Base-by-base conservation (phyloP, 2,329 filamentous ascomycete species). In the Mycogone perniciosa region DNA sequence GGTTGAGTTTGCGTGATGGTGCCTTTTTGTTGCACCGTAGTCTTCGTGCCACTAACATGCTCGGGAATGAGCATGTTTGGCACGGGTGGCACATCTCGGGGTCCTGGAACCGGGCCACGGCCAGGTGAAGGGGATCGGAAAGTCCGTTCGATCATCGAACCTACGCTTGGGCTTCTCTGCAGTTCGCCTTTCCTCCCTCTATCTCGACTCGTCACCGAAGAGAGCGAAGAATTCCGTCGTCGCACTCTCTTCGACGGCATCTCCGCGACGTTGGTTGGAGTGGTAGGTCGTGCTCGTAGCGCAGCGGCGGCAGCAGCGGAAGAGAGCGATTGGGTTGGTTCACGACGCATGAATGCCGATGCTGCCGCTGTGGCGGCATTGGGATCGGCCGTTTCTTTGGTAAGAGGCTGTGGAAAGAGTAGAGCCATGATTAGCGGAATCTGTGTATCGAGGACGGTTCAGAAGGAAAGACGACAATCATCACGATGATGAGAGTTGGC, bases 121-220 rank as follows among this genome's bases (percentile, higher is more conserved):
- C 54, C 67, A 26, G 62, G 88, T 4, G 85, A 95, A 4, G 84
- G 82, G 9, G 86, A 86, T 58, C 91, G 83, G 67, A 96, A 96
- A 1, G 89, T 91, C 52, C 92, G 82, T 65, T 92, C 88, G 31
- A 82, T 85, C 91, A 97, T 95, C 45, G 90, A 96, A 26, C 83
- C 79, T 30, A 80, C 80, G 69, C 91, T 95, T 50, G 76, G 79
- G 35, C 79, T 76, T 61, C 88, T 76, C 55, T 84, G 77, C 54
- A 91, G 71, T 47, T 73, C 71, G 57, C 68, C 58, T 57, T 70
- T 67, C 53, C 71, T 65, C 48, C 69, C 63, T 42, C 68, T 59
- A 37, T 71, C 68, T 44, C 68, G 71, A 56, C 77, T 81, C 34
- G 74, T 76, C 44, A 80, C 73, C 4, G 89, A 92, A 2, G 88